Evolutionary conservation across 306 rosid genomes (phyloP).

Genomic region (Purshia tridentata): DNA sequence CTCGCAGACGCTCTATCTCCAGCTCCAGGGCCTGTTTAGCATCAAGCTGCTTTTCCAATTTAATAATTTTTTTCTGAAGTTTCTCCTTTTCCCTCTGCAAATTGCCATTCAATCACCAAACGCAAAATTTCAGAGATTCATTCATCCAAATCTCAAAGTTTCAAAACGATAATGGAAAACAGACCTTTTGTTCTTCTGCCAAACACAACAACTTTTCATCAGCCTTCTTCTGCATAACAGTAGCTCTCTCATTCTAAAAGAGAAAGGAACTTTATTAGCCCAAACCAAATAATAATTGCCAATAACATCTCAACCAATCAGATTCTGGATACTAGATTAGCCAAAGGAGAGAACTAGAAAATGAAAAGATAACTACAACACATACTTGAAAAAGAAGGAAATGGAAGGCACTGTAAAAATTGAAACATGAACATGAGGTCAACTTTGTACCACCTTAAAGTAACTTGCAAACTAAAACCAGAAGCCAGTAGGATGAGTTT

Average conservation of each 20-base stretch:
- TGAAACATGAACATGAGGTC: background rate
- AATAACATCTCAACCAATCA: background rate
- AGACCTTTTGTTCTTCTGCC: constrained; percentile 68
- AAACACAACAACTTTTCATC: constrained; percentile 55
- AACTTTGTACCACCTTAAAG: background rate
- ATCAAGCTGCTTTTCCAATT: constrained; percentile 67
- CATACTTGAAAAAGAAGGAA: background rate
- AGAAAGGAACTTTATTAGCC: background rate
- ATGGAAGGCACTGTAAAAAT: background rate
- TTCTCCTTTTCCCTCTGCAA: constrained; percentile 66
- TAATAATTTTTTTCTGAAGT: constrained; percentile 46
- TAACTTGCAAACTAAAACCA: background rate
- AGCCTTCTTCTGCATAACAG: constrained; percentile 60
- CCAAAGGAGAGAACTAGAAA: background rate
- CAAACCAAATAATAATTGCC: background rate
- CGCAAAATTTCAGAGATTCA: background rate
- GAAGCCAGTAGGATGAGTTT: background rate
- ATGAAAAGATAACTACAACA: background rate
- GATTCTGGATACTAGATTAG: background rate
- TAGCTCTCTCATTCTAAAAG: constrained; percentile 65
- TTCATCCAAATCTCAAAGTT: background rate
- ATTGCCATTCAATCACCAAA: constrained; percentile 16
- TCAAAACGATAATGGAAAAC: background rate
- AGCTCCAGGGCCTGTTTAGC: constrained; percentile 66
- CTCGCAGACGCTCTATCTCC: constrained; percentile 61